Evolutionary conservation across 352 stramenopile genomes (phyloP).

Genomic region (Aphanomyces astaci): DNA sequence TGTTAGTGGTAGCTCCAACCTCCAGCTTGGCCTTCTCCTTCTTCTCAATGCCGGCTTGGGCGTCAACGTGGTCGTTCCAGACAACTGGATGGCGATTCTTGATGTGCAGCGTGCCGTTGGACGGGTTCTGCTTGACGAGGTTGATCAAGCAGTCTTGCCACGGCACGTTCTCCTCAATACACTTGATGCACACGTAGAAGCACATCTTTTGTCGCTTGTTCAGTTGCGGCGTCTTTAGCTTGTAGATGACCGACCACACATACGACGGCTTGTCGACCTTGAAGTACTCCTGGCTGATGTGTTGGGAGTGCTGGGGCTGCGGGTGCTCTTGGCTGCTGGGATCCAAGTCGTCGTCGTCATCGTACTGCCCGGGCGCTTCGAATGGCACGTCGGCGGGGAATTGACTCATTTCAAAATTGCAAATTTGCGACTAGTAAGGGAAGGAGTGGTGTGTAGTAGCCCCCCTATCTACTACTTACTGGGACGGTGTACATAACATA

Average conservation of each 20-base stretch:
- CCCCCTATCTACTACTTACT: neutral
- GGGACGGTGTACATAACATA: neutral
- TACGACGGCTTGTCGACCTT: slow-evolving; percentile 15
- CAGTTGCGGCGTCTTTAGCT: slow-evolving; percentile 10
- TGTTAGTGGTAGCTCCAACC: neutral
- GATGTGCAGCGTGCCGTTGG: slow-evolving; percentile 8
- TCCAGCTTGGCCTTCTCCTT: slow-evolving; percentile 11
- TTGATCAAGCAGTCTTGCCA: slow-evolving; percentile 13
- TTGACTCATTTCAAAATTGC: neutral
- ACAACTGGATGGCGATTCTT: neutral
- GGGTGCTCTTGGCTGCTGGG: neutral
- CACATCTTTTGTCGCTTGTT: slow-evolving; percentile 12
- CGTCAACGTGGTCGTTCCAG: slow-evolving; percentile 11
- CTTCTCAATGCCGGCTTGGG: neutral
- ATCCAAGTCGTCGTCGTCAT: neutral
- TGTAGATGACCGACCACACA: slow-evolving; percentile 11
- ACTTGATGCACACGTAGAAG: slow-evolving; percentile 5
- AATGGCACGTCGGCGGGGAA: slow-evolving; percentile 1
- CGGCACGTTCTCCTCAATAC: slow-evolving; percentile 3
- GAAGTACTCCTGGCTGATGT: slow-evolving; percentile 2
- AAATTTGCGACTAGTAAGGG: slow-evolving; percentile 5
- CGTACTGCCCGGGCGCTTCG: neutral
- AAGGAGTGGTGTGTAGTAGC: slow-evolving; percentile 7
- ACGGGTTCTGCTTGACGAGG: slow-evolving; percentile 10
- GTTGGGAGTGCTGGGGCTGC: neutral